phyloP scores from a whole-genome alignment of 2,329 filamentous ascomycete species.

The Tolypocladium tundrense region DNA sequence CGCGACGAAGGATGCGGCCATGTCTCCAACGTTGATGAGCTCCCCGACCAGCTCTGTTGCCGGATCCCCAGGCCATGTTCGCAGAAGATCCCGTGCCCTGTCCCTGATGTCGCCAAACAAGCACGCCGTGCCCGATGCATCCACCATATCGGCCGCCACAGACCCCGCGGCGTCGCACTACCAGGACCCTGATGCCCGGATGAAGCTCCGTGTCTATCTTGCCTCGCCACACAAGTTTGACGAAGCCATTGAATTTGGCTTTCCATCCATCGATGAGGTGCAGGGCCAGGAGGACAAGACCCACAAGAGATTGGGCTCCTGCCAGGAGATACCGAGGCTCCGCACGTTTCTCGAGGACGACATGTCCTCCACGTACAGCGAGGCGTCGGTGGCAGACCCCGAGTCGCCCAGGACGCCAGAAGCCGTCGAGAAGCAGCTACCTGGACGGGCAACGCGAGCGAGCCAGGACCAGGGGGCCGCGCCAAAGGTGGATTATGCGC shows the following conservation, averaged over 20 bases:
- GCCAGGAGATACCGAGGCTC: conserved; percentile 28
- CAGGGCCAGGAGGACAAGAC: conserved; percentile 19
- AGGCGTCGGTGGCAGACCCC: conserved; percentile 43
- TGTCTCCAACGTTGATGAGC: conserved; percentile 15
- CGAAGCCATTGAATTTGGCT: conserved; percentile 88
- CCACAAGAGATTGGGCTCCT: conserved; percentile 12
- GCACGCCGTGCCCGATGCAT: conserved; percentile 19
- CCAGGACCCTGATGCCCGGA: conserved; percentile 77
- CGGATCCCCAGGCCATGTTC: conserved; percentile 25
- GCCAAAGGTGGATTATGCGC: conserved; percentile 32
- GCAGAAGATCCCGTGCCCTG: conserved; percentile 43
- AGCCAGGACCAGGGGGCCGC: conserved; percentile 15
- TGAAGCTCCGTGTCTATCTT: conserved; percentile 77
- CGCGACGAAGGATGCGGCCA: conserved; percentile 28
- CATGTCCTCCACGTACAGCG: conserved; percentile 42
- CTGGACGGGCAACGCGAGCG: conserved; percentile 14
- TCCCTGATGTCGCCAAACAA: conserved; percentile 40
- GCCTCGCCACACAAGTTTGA: conserved; percentile 92
- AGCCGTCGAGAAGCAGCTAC: conserved; percentile 28
- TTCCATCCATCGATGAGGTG: conserved; percentile 53
- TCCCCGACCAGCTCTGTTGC: conserved; percentile 10
- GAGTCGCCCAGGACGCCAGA: conserved; percentile 51
- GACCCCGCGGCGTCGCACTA: conserved; percentile 74
- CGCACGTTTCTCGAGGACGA: conserved; percentile 51
- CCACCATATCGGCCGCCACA: conserved; percentile 25